phyloP scores from a whole-genome alignment of 805 yeast species.

The Lipomyces spencermartinsiae region DNA sequence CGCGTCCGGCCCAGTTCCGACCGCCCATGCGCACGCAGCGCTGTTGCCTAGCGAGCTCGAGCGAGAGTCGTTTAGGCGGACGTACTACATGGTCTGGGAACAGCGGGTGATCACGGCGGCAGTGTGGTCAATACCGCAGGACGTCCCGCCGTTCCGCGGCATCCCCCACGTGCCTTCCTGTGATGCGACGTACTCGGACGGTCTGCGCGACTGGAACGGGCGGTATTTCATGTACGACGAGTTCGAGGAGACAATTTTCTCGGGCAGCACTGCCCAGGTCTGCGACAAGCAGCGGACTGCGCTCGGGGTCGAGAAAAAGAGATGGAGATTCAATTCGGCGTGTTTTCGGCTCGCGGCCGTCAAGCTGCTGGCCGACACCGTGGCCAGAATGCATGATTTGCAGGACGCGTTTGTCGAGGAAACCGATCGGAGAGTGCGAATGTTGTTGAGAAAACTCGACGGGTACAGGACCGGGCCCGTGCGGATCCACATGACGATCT shows the following conservation, averaged over 20 bases:
- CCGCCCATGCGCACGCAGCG: slow-evolving; percentile 13
- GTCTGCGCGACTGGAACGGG: slow-evolving; percentile 27
- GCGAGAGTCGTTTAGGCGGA: slow-evolving; percentile 31
- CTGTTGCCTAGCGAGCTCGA: slow-evolving; percentile 25
- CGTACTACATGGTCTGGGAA: slow-evolving; percentile 28
- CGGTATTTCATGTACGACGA: slow-evolving; percentile 18
- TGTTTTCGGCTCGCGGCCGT: slow-evolving; percentile 31
- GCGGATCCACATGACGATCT: slow-evolving; percentile 30
- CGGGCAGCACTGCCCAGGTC: slow-evolving; percentile 10
- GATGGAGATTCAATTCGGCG: slow-evolving; percentile 24
- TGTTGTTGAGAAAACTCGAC: slow-evolving; percentile 18
- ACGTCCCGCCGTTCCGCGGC: slow-evolving; percentile 25
- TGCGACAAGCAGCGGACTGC: not conserved
- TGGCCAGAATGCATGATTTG: slow-evolving; percentile 15
- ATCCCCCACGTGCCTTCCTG: slow-evolving; percentile 30
- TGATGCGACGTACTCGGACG: slow-evolving; percentile 22
- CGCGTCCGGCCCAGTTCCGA: slow-evolving; percentile 1
- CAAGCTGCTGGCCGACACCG: slow-evolving; percentile 24
- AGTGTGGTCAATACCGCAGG: slow-evolving; percentile 20
- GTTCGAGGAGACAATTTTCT: slow-evolving; percentile 19
- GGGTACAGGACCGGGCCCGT: slow-evolving; percentile 24
- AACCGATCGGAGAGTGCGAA: slow-evolving; percentile 20
- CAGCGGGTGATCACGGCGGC: slow-evolving; percentile 23
- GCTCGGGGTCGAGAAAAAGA: slow-evolving; percentile 8
- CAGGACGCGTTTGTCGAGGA: slow-evolving; percentile 27